Evolutionary conservation across 306 rosid species (phyloP).

Genomic region (Argentina anserina): DNA sequence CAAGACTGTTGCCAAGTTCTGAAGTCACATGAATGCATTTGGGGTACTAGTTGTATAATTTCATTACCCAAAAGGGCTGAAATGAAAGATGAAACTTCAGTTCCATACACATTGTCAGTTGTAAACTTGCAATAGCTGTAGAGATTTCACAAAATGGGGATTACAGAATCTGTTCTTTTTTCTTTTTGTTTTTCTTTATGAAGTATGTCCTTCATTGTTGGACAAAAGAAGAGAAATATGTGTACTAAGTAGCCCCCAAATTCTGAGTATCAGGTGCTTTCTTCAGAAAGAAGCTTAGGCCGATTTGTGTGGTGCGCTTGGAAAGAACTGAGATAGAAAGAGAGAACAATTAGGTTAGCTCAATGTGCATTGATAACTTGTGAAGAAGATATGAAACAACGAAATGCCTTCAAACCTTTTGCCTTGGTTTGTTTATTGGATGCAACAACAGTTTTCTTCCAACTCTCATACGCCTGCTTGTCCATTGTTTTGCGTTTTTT

Average conservation of each 20-base stretch:
- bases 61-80: neutral
- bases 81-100: neutral
- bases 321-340: constrained; percentile 34
- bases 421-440: constrained; percentile 52
- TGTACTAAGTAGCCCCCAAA: constrained; percentile 40
- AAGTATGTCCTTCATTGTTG: neutral
- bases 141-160: neutral
- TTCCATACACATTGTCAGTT: neutral
- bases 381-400: neutral
- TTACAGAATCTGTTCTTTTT: neutral
- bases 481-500: constrained; percentile 54
- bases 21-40: neutral
- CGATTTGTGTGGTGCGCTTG: constrained; percentile 54
- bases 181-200: neutral
- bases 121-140: neutral
- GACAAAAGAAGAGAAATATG: neutral
- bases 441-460: constrained; percentile 66
- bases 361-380: neutral
- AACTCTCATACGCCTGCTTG: constrained; percentile 50
- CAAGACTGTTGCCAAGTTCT: too few relatives aligned
- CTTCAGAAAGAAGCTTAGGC: constrained; percentile 49
- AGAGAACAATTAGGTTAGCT: constrained; percentile 6
- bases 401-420: constrained; percentile 41
- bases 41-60: neutral
- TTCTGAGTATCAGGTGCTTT: constrained; percentile 42